Base-by-base conservation (phyloP, 2,329 filamentous ascomycete species). In the Trichoderma polysporum region DNA sequence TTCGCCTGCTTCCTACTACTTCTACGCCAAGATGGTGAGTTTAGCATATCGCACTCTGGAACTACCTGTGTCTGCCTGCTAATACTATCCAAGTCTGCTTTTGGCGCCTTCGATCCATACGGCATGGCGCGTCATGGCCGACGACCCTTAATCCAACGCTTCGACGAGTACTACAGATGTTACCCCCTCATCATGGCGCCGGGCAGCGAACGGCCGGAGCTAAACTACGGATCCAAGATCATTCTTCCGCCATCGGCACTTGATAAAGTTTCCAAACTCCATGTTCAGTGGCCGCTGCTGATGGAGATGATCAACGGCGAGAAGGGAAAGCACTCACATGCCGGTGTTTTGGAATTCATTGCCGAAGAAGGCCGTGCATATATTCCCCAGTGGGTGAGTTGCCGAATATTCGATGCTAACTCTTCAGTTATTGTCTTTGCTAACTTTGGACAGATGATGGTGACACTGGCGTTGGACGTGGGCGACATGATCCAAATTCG, bases 121-220 rank as follows among this genome's bases (percentile, higher is more conserved):
- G 81, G 81, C 74, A 81, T 85, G 79, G 81, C 81, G 41, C 78
- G 77, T 67, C 73, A 75, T 64, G 79, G 80, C 66, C 82, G 85
- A 68, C 79, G 83, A 62, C 78, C 83, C 77, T 74, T 84, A 80
- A 72, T 83, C 62, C 91, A 93, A 73, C 92, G 94, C 68, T 99
- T 99, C 82, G 94, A 99, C 79, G 95, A 99, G 80, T 98, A 97
- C 83, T 98, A 97, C 81, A 90, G 95, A 74, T 97, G 94, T 83
- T 99, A 98, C 76, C 95, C 95, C 50, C 87, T 97, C 74, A 89
- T 90, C 73, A 98, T 99, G 94, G 88, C 97, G 69, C 93, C 94
- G 13, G 94, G 94, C 2, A 88, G 92, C 41, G 94, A 97, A 74
- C 88, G 95, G 71, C 91, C 92, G 61, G 90, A 94, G 72, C 89